phyloP scores from a whole-genome alignment of 2,329 filamentous ascomycete species.

The Fusarium hainanense region DNA sequence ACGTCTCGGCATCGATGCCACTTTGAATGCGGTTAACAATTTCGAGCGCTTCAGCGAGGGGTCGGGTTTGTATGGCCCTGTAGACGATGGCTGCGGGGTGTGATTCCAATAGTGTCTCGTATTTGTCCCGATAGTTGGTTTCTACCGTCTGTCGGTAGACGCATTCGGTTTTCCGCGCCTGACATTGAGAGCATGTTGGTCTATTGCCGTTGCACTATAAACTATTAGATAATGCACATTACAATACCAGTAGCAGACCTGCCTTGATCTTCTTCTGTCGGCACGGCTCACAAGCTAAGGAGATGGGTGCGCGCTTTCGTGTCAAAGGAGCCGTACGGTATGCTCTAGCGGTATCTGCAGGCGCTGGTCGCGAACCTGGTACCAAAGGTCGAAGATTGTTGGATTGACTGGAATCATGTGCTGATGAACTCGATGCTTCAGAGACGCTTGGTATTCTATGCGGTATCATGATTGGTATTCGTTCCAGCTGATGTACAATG shows the following conservation, averaged over 20 bases:
- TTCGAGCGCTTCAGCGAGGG: not conserved
- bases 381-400: not conserved
- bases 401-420: not conserved
- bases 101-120: not conserved
- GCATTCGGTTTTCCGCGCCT: not conserved
- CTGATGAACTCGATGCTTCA: not conserved
- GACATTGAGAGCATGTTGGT: conserved; percentile 1
- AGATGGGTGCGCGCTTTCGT: not conserved
- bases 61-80: not conserved
- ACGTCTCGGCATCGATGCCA: not conserved
- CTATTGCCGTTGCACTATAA: not conserved
- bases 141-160: not conserved
- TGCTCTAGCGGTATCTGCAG: accelerated
- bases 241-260: not conserved
- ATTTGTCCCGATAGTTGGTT: not conserved
- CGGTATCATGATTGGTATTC: not conserved
- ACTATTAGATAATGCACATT: not conserved
- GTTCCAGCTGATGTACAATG: not conserved
- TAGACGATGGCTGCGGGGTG: conserved; percentile 5
- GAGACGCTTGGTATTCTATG: not conserved
- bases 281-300: not conserved
- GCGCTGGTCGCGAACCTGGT: not conserved
- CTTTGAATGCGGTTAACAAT: not conserved
- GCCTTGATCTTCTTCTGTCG: conserved; percentile 12
- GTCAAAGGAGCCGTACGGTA: not conserved